Base-by-base conservation (phyloP, 495 filamentous ascomycete genomes). In the Tuber magnatum region DNA sequence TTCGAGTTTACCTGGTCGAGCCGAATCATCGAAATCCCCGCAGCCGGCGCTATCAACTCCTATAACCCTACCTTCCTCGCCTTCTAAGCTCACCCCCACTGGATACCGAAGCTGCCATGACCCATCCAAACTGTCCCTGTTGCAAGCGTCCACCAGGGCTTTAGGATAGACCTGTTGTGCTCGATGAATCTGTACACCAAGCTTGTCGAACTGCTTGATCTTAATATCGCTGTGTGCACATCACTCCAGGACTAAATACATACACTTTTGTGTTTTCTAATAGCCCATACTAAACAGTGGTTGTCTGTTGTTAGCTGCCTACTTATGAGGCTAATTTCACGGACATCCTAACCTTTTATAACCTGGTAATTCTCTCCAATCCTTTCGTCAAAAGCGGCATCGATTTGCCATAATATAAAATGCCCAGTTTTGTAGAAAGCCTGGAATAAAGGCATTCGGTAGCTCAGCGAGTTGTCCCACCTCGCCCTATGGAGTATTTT, bases 371-470 rank as follows among this genome's bases (percentile, higher is more conserved):
- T 69, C 6, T 28, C 8, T 6, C 35, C 75, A 8, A 77, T 61
- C 7, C 78, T 72, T 14, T 82, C 77, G 20, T 83, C 82, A 12
- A 80, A 82, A 1, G 80, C 85, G 3, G 83, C 61, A 74, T 83
- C 83, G 16, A 84, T 71, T 71, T 86, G 85, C 85, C 85, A 86
- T 12, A 86, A 69, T 38, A 86, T 84, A 24, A 38, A 69, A 10
- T 71, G 43, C 22, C 71, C 69, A 12, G 69, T 78, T 9, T 46
- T 61, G 65, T 78, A 78, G 24, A 69, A 41, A 32, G 76, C 69
- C n/a, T 51, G 43, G 65, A 46, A 78, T 24, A 78, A 43, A 18
- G 69, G 72, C 1, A 70, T 71, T 32, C 61, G 74, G 14, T 71
- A 75, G 39, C 22, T 73, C 22, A 38, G 72, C 43, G 70, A 68